phyloP scores from a whole-genome alignment of 106 monocot genomes.

The Narthecium ossifragum region DNA sequence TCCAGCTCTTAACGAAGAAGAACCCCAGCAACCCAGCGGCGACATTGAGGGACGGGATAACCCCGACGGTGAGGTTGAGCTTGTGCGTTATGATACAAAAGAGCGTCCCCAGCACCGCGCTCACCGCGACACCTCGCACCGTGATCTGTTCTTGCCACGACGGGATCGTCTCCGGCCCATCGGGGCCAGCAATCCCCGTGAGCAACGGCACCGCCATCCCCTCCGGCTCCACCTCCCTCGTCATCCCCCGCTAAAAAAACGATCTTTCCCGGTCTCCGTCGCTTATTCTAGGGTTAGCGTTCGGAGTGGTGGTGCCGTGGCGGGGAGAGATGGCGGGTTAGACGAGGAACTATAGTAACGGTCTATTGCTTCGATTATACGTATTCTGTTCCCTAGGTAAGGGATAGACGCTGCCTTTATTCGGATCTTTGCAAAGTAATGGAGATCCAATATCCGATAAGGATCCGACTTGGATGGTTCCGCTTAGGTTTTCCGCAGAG shows the following conservation, averaged over 20 bases:
- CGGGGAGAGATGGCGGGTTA: not conserved
- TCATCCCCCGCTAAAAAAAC: constrained; percentile 21
- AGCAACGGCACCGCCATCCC: constrained; percentile 54
- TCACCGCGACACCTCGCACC: constrained; percentile 58
- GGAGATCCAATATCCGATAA: too few species aligned
- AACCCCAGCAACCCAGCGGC: constrained; percentile 88
- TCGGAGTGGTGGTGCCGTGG: not conserved
- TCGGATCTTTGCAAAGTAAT: too few species aligned
- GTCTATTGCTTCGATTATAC: too few species aligned
- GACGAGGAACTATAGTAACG: too few species aligned
- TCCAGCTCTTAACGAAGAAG: constrained; percentile 85
- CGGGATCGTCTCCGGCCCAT: constrained; percentile 23
- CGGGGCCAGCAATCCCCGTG: not conserved
- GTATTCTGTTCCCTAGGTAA: too few species aligned
- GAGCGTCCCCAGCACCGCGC: constrained; percentile 65
- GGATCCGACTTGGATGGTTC: too few species aligned
- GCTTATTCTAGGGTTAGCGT: not conserved
- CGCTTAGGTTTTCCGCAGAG: too few species aligned
- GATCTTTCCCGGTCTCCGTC: too few species aligned
- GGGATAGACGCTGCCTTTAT: too few species aligned
- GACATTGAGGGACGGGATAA: constrained; percentile 94
- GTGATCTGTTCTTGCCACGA: constrained; percentile 89
- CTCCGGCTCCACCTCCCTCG: constrained; percentile 8
- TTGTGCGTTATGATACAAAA: constrained; percentile 97
- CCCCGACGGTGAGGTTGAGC: constrained; percentile 92